A percentile compares a stretch with the other conserved stretches of the same genome.
These are phyloP conservation scores for Ophiosphaerella narmari DNA, from an alignment of 2,329 filamentous ascomycete genomes.

Conservation along the genomic window DNA sequence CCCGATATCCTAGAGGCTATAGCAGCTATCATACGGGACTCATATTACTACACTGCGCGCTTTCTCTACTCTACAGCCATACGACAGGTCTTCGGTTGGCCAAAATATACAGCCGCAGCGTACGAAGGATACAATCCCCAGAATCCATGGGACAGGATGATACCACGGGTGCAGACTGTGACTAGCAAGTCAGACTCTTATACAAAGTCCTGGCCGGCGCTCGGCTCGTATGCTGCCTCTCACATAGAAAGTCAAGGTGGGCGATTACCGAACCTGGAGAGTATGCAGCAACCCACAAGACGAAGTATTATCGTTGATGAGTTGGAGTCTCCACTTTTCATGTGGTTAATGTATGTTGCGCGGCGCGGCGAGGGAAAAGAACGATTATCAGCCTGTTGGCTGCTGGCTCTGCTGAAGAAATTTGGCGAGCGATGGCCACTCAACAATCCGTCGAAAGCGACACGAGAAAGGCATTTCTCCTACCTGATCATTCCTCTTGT, in stretches of 20 bases:
- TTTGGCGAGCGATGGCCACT: conserved; percentile 44
- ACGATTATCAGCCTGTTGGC: conserved; percentile 49
- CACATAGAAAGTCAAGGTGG: conserved; percentile 32
- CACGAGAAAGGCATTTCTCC: conserved; percentile 49
- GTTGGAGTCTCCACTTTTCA: conserved; percentile 53
- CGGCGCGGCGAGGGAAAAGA: conserved; percentile 48
- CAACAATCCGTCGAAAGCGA: conserved; percentile 44
- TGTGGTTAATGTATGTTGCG: conserved; percentile 54
- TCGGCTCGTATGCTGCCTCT: conserved; percentile 40
- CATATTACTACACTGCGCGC: conserved; percentile 75
- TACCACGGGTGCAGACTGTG: conserved; percentile 47
- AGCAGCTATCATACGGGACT: conserved; percentile 75
- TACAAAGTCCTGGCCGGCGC: conserved; percentile 51
- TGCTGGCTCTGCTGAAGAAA: conserved; percentile 45
- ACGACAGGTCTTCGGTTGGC: conserved; percentile 39
- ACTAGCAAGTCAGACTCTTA: conserved; percentile 46
- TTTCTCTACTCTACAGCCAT: conserved; percentile 52
- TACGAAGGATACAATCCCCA: conserved; percentile 25
- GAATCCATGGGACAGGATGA: conserved; percentile 40
- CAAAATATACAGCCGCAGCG: conserved; percentile 26
- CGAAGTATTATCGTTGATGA: conserved; percentile 45
- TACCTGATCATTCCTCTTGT: conserved; percentile 54
- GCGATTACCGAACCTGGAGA: conserved; percentile 40
- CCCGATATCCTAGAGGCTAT: conserved; percentile 77
- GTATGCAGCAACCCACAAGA: conserved; percentile 31